Conservation (phyloP, 1,284 basidiomycete genomes). For the Cutaneotrichosporon daszewskae region DNA sequence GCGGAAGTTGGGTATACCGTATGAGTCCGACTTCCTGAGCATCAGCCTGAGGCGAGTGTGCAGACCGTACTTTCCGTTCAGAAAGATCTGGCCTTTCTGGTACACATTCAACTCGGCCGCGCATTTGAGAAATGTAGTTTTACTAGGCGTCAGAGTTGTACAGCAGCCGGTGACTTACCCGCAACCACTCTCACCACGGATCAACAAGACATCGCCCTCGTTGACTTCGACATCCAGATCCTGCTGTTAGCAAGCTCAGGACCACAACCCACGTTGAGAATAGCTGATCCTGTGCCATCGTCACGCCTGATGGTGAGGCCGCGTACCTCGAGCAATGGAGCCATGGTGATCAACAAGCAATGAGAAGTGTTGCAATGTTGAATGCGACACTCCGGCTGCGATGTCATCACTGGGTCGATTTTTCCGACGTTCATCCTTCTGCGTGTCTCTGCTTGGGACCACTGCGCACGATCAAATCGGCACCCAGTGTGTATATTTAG, state of each 20-base stretch:
- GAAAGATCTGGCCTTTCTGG: conserved; percentile 57
- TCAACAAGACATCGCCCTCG: conserved; percentile 64
- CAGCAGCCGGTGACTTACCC: conserved; percentile 51
- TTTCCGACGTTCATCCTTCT: too few relatives aligned
- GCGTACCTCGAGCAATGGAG: conserved; percentile 17
- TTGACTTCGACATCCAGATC: conserved; percentile 58
- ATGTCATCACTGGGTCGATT: too few relatives aligned
- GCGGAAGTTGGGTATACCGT: conserved; percentile 69
- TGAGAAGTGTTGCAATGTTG: too few relatives aligned
- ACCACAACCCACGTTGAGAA: conserved; percentile 27
- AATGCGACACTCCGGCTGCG: too few relatives aligned
- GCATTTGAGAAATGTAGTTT: conserved; percentile 75
- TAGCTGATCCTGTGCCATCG: conserved; percentile 34
- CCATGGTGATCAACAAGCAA: conserved; percentile 2
- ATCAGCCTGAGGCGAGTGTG: too few relatives aligned
- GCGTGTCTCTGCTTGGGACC: too few relatives aligned
- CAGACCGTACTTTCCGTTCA: conserved; percentile 64
- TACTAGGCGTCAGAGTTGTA: conserved; percentile 48
- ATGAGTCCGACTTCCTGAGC: conserved; percentile 1
- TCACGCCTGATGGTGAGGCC: conserved; percentile 31
- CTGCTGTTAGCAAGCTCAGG: conserved; percentile 21
- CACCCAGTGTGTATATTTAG: too few relatives aligned
- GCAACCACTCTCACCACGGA: conserved; percentile 67
- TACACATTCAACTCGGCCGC: conserved; percentile 71
- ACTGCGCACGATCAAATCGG: too few relatives aligned